Evolutionary conservation across 129 eudicot genomes (phyloP).

Genomic region (Tanacetum coccineum): DNA sequence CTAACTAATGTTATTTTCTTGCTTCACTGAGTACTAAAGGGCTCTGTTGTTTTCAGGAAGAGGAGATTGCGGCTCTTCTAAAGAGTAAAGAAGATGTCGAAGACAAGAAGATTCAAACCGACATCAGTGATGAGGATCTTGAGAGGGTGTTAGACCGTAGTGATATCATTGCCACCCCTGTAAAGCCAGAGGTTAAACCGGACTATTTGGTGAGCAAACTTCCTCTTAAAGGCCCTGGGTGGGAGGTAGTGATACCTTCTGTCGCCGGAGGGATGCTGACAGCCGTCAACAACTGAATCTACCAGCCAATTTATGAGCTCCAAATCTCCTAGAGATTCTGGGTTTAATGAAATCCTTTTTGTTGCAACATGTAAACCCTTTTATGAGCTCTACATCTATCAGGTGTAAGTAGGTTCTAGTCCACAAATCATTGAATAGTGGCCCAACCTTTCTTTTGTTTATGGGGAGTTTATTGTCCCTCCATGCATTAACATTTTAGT

Average conservation of each 20-base stretch:
- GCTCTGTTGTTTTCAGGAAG: slow-evolving; percentile 71
- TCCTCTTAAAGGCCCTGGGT: slow-evolving; percentile 93
- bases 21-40: slow-evolving; percentile 32
- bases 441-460: too few relatives aligned
- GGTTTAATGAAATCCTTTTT: too few relatives aligned
- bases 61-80: slow-evolving; percentile 71
- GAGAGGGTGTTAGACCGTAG: slow-evolving; percentile 78
- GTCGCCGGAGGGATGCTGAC: slow-evolving; percentile 64
- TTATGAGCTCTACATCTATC: too few relatives aligned
- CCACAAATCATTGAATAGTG: too few relatives aligned
- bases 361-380: too few relatives aligned
- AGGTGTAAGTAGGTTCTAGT: too few relatives aligned
- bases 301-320: too few relatives aligned
- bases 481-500: too few relatives aligned
- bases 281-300: slow-evolving; percentile 51
- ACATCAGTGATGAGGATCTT: slow-evolving; percentile 75
- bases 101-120: slow-evolving; percentile 82
- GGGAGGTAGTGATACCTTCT: slow-evolving; percentile 73
- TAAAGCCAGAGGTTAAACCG: slow-evolving; percentile 29
- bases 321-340: too few relatives aligned
- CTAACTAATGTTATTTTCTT: background rate
- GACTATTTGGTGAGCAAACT: slow-evolving; percentile 22
- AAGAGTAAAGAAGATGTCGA: slow-evolving; percentile 59
- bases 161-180: slow-evolving; percentile 47
- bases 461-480: too few relatives aligned